Conservation (phyloP, 1,284 basidiomycete genomes). For the Acaromyces ingoldii region DNA sequence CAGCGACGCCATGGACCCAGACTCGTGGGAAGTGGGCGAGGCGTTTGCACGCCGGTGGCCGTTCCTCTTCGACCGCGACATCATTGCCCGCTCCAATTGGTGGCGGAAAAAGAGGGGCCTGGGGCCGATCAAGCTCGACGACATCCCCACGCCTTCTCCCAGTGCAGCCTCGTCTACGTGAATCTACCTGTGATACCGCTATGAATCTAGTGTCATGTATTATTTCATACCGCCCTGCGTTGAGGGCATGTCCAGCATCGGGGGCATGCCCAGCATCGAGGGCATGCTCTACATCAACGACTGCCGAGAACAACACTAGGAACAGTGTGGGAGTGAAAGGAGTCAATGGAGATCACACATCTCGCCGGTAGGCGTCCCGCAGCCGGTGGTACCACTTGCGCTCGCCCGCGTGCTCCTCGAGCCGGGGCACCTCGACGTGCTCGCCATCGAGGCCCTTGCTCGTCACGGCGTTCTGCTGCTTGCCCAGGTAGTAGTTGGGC, state of each 20-base stretch:
- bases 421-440: not conserved
- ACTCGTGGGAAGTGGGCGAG: constrained; percentile 27
- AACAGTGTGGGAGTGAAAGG: too few relatives aligned
- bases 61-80: constrained; percentile 20
- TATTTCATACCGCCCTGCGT: too few relatives aligned
- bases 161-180: too few relatives aligned
- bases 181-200: too few relatives aligned
- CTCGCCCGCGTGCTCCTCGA: not conserved
- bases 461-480: constrained; percentile 54
- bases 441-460: constrained; percentile 6
- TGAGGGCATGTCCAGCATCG: too few relatives aligned
- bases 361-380: not conserved
- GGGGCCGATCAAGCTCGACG: too few relatives aligned
- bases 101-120: constrained; percentile 25
- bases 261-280: too few relatives aligned
- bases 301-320: too few relatives aligned
- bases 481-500: constrained; percentile 52
- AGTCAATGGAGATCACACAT: too few relatives aligned
- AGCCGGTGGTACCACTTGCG: not conserved
- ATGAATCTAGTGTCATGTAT: too few relatives aligned
- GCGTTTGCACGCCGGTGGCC: constrained; percentile 19
- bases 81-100: constrained; percentile 23
- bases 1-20: constrained; percentile 22
- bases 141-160: too few relatives aligned
- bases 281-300: too few relatives aligned